phyloP scores from a whole-genome alignment of 1,284 basidiomycete species.

The Sphaerobolus stellatus region DNA sequence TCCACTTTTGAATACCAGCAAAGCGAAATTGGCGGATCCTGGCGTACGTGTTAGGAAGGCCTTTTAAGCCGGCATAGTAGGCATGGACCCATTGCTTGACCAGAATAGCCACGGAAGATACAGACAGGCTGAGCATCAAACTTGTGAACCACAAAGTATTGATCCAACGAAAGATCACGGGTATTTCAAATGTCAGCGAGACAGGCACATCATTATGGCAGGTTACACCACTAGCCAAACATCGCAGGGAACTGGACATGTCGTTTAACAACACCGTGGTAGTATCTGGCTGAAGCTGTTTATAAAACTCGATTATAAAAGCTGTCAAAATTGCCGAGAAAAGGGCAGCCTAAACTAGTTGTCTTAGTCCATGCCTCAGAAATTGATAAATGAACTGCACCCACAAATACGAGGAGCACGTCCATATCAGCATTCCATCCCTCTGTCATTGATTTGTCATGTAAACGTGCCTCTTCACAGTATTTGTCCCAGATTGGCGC shows the following conservation, averaged over 20 bases:
- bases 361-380: neutral
- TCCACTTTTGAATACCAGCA: slow-evolving; percentile 6
- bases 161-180: neutral
- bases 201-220: neutral
- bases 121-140: slow-evolving; percentile 5
- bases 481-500: slow-evolving; percentile 39
- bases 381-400: slow-evolving; percentile 13
- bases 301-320: slow-evolving; percentile 9
- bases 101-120: slow-evolving; percentile 15
- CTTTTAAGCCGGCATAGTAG: slow-evolving; percentile 3
- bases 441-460: slow-evolving; percentile 36
- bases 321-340: slow-evolving; percentile 9
- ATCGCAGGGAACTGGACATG: neutral
- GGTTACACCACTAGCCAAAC: neutral
- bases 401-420: slow-evolving; percentile 43
- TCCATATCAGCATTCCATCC: slow-evolving; percentile 41
- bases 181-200: neutral
- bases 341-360: neutral
- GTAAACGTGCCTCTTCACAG: slow-evolving; percentile 36
- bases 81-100: slow-evolving; percentile 21
- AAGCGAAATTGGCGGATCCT: slow-evolving; percentile 3
- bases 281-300: slow-evolving; percentile 3
- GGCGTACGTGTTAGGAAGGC: neutral
- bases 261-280: neutral
- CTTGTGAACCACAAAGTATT: slow-evolving; percentile 14